Evolutionary conservation across 2,329 filamentous ascomycete genomes (phyloP).

Genomic region (Bertia moriformis): DNA sequence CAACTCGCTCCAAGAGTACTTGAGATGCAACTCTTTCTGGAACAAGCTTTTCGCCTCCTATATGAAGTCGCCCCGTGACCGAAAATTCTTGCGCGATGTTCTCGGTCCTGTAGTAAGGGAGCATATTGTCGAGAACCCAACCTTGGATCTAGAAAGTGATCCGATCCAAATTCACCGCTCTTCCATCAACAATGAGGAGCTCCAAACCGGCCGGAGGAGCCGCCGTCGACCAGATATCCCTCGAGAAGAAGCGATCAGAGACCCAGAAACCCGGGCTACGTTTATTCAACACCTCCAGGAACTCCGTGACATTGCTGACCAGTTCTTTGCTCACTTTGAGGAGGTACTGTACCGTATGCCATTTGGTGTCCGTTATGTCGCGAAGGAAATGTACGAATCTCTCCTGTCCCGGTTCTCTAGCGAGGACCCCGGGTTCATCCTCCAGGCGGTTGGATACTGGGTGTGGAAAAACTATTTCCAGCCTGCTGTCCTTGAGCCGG

Average conservation of each 20-base stretch:
- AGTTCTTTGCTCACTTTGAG: conserved; percentile 70
- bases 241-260: conserved; percentile 85
- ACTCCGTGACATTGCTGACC: conserved; percentile 83
- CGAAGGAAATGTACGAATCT: conserved; percentile 70
- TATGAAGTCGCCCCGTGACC: conserved; percentile 75
- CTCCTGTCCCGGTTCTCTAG: conserved; percentile 65
- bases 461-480: conserved; percentile 89
- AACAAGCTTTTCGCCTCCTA: conserved; percentile 74
- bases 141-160: conserved; percentile 86
- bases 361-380: conserved; percentile 79
- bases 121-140: conserved; percentile 83
- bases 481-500: conserved; percentile 74
- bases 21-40: conserved; percentile 88
- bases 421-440: conserved; percentile 62
- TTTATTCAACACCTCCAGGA: conserved; percentile 94
- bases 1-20: conserved; percentile 64
- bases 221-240: conserved; percentile 70
- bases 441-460: conserved; percentile 81
- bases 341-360: conserved; percentile 78
- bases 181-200: conserved; percentile 91
- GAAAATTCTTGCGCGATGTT: conserved; percentile 80
- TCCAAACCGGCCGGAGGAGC: conserved; percentile 76
- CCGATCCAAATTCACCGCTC: conserved; percentile 94
- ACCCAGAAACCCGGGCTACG: conserved; percentile 76
- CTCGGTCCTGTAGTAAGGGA: conserved; percentile 75